Evolutionary conservation across 257 asterid genomes (phyloP).

Genomic region (Linderniella brevidens): DNA sequence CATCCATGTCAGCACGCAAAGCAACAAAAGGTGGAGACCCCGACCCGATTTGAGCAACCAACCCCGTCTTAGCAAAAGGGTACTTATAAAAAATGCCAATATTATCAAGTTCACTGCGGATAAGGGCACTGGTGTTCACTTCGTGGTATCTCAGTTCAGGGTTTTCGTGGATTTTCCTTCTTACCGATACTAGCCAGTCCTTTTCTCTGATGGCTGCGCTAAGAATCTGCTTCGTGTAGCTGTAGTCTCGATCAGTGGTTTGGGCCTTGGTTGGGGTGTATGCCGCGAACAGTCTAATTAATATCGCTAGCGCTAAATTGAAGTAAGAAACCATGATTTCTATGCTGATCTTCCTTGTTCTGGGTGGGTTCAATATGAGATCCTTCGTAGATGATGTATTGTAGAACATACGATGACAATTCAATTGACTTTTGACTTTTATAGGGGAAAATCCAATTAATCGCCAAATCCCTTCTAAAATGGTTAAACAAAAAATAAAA

Average conservation of each 20-base stretch:
- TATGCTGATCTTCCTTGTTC: too few relatives aligned
- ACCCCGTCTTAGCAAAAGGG: conserved; percentile 69
- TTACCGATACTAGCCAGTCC: conserved; percentile 42
- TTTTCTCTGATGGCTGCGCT: conserved; percentile 30
- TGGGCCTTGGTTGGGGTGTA: conserved; percentile 5
- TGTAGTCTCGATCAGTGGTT: conserved; percentile 20
- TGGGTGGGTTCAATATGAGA: too few relatives aligned
- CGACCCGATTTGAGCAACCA: conserved; percentile 73
- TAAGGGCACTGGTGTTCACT: conserved; percentile 60
- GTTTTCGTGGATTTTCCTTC: conserved; percentile 74
- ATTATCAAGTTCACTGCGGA: conserved; percentile 46
- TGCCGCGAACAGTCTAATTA: conserved; percentile 9
- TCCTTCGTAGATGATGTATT: too few relatives aligned
- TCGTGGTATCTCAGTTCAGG: conserved; percentile 68
- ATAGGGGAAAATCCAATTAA: too few relatives aligned
- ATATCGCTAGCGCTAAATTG: not conserved
- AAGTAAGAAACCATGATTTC: too few relatives aligned
- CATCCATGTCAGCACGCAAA: conserved; percentile 87
- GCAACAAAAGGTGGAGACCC: conserved; percentile 63
- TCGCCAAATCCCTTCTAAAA: too few relatives aligned
- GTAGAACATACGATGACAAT: too few relatives aligned
- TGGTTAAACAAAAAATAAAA: too few relatives aligned
- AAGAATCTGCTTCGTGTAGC: conserved; percentile 29
- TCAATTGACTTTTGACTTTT: too few relatives aligned
- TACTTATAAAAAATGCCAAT: conserved; percentile 45